Percentiles rank a stretch among this genome's conserved stretches.
Evolutionary conservation across 805 yeast genomes (phyloP).

Genomic region (Starmera dryadoides): DNA sequence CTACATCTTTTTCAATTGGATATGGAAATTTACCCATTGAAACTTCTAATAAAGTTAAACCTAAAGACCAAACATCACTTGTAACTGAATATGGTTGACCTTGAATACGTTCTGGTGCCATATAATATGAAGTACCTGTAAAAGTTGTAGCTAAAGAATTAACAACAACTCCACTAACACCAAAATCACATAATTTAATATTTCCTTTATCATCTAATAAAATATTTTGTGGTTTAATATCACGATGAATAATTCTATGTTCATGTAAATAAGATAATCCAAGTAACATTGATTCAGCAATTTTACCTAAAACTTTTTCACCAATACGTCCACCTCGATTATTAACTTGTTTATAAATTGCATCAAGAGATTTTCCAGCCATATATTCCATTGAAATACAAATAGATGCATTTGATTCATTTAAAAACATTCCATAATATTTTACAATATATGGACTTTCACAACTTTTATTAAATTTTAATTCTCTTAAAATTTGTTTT

Average conservation of each 20-base stretch:
- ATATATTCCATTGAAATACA: conserved; percentile 96
- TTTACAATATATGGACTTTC: conserved; percentile 79
- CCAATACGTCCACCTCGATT: conserved; percentile 79
- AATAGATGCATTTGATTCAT: conserved; percentile 69
- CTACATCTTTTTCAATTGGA: conserved; percentile 20
- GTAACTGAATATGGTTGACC: conserved; percentile 95
- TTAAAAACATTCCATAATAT: conserved; percentile 88
- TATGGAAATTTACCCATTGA: conserved; percentile 91
- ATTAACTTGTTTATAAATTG: conserved; percentile 75
- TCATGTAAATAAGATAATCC: conserved; percentile 88
- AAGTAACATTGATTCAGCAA: conserved; percentile 76
- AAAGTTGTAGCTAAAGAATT: conserved; percentile 93
- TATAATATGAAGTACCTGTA: conserved; percentile 94
- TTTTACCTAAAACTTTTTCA: conserved; percentile 85
- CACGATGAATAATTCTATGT: conserved; percentile 86
- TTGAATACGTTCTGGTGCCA: conserved; percentile 97
- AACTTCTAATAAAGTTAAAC: conserved; percentile 85
- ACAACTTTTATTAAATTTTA: conserved; percentile 81
- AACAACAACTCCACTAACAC: conserved; percentile 95
- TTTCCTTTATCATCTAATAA: conserved; percentile 68
- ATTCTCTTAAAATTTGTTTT: conserved; percentile 83
- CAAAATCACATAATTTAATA: conserved; percentile 93
- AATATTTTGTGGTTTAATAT: conserved; percentile 93
- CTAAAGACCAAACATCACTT: conserved; percentile 95
- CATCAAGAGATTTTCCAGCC: conserved; percentile 89